Conservation (phyloP, 1,284 basidiomycete species). For the Tilletia setariae region DNA sequence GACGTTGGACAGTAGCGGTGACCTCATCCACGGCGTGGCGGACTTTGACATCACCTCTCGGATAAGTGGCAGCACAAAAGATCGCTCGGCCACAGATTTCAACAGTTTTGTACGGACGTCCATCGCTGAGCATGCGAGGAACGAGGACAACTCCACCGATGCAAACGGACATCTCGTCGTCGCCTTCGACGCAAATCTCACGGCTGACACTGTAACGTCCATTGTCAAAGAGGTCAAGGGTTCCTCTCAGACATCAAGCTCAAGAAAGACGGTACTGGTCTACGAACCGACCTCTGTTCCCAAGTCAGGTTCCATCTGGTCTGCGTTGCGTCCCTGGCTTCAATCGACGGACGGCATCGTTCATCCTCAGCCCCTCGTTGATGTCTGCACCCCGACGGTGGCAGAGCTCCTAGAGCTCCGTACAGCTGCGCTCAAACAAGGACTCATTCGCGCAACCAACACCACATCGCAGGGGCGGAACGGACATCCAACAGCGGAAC, state of each 20-base stretch:
- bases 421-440: background rate
- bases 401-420: conserved; percentile 30
- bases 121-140: too few species aligned
- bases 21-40: conserved; percentile 77
- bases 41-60: conserved; percentile 66
- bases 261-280: background rate
- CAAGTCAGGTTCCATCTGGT: conserved; percentile 71
- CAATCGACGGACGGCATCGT: background rate
- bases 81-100: background rate
- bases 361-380: conserved; percentile 17
- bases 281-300: conserved; percentile 78
- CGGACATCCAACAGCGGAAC: too few species aligned
- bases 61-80: conserved; percentile 15
- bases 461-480: too few species aligned
- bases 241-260: background rate
- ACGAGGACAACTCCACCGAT: too few species aligned
- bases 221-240: background rate
- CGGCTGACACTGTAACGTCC: conserved; percentile 55
- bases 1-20: conserved; percentile 70
- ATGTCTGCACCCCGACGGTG: conserved; percentile 31
- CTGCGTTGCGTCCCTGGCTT: conserved; percentile 59
- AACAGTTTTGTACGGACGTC: too few species aligned
- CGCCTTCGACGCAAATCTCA: conserved; percentile 78
- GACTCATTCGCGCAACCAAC: background rate
- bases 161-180: conserved; percentile 58